Base-by-base conservation (phyloP, 1,139 yeast species). In the Geotrichum cucujoidarum region DNA sequence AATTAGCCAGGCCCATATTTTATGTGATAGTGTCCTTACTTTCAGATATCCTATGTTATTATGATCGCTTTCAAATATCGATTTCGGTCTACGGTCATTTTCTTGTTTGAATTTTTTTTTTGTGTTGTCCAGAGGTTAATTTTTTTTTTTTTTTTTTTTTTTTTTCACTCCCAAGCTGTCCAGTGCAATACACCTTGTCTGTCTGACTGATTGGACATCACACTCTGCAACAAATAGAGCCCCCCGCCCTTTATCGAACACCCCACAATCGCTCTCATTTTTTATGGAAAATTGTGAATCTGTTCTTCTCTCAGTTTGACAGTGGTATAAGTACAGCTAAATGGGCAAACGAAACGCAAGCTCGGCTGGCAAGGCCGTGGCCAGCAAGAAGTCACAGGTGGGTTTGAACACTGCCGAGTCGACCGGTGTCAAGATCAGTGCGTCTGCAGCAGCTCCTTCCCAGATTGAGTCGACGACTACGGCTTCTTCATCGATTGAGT, bases 261-360 rank as follows among this genome's bases (percentile, higher is more conserved):
- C 6, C 6, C 13, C 30, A 3, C 30, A n/a, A n/a, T n/a, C n/a
- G n/a, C n/a, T n/a, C n/a, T n/a, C n/a, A n/a, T n/a, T n/a, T n/a
- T n/a, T n/a, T n/a, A n/a, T n/a, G n/a, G 10, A 11, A n/a, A 27
- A 27, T 27, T 11, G 30, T n/a, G 13, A n/a, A 6, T 3, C 30
- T 3, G n/a, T 3, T 27, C n/a, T 27, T 27, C 30, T 27, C 6
- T 11, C 6, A 27, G 30, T 27, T 27, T 11, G 10, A 27, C 13
- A 32, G 5, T n/a, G n/a, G n/a, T n/a, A n/a, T n/a, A n/a, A n/a
- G n/a, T n/a, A n/a, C n/a, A n/a, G n/a, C n/a, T n/a, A 13, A 34
- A 34, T 34, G 37, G 37, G 37, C 25, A 34, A 34, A 18, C 37
- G 37, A 34, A 34, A 13, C 7, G 24, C 37, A 4, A 18, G 24